Percentiles rank a stretch among this genome's conserved stretches.
phyloP scores from a whole-genome alignment of 169 alveolate genomes.

The Plasmodium billcollinsi region DNA sequence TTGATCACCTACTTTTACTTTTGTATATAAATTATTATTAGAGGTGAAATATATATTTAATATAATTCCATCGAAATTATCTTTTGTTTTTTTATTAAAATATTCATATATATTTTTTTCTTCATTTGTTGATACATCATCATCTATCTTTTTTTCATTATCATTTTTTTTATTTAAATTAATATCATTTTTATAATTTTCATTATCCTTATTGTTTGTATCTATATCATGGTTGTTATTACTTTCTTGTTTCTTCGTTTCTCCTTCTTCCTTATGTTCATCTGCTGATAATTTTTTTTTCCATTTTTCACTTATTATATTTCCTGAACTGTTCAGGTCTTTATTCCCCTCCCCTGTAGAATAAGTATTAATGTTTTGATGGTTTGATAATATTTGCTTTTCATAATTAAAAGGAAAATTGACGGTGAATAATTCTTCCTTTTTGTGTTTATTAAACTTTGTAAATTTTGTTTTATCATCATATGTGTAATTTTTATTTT shows the following conservation, averaged over 20 bases:
- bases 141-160: neutral
- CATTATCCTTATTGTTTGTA: neutral
- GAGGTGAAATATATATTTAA: slow-evolving; percentile 37
- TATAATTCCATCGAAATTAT: slow-evolving; percentile 3
- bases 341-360: neutral
- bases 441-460: too few relatives aligned
- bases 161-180: neutral
- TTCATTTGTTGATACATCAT: neutral
- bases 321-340: neutral
- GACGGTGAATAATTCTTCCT: too few relatives aligned
- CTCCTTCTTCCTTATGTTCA: neutral
- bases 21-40: slow-evolving; percentile 36
- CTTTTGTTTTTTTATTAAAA: neutral
- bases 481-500: too few relatives aligned
- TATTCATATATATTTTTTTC: neutral
- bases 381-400: too few relatives aligned
- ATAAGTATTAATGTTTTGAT: too few relatives aligned
- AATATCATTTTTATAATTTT: neutral
- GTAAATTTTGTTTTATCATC: too few relatives aligned
- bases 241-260: neutral
- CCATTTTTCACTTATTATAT: neutral
- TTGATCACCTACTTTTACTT: slow-evolving; percentile 61
- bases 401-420: too few relatives aligned
- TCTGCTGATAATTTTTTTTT: neutral
- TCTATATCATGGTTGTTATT: neutral